Evolutionary conservation across 2,329 filamentous ascomycete genomes (phyloP), one percentile per base, ranked within the genome.

Genomic region (Penicillium sp.): DNA sequence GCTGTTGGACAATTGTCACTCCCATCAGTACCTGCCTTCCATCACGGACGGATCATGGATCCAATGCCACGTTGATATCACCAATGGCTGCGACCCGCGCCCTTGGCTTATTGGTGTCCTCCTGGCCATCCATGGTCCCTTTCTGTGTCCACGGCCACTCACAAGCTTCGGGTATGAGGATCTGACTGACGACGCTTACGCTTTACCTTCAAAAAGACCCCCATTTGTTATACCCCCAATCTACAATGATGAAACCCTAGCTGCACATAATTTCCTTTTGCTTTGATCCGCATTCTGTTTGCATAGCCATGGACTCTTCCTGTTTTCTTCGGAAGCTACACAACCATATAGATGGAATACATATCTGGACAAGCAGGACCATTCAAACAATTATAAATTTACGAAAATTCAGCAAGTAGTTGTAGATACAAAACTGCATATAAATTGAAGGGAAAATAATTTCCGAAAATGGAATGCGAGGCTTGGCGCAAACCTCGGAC

Each of bases 401-500:
- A 3, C 31, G 23, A 33, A 10, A 21, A 33, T 12, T 27, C 35
- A 15, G 15, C 5, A 33, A 41, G 19, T 27, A n/a, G 17, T 3
- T 21, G 21, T 25, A 3, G 27, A 41, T 13, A 42, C 13, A n/a
- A 41, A 42, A 38, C 13, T 40, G 27, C 40, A 33, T 45, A 33
- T 51, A 51, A 35, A 50, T 23, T 38, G 48, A 43, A 41, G 10
- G 37, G 45, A 56, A 63, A 55, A 50, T 9, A 33, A 57, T 58
- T 65, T 59, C 64, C 65, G 31, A 65, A 64, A 62, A 41, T 54
- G 64, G 65, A 43, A 61, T 13, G 1, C 41, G 42, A 38, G 61
- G 63, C 65, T 67, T 67, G 65, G 65, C 65, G 58, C 52, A 43
- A 51, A 66, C 64, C 56, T 67, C 64, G 53, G 59, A 61, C 57